A percentile compares a stretch with the other conserved stretches of the same genome.
Conservation (phyloP, 441 rosid species). For the Corymbia calophylla region DNA sequence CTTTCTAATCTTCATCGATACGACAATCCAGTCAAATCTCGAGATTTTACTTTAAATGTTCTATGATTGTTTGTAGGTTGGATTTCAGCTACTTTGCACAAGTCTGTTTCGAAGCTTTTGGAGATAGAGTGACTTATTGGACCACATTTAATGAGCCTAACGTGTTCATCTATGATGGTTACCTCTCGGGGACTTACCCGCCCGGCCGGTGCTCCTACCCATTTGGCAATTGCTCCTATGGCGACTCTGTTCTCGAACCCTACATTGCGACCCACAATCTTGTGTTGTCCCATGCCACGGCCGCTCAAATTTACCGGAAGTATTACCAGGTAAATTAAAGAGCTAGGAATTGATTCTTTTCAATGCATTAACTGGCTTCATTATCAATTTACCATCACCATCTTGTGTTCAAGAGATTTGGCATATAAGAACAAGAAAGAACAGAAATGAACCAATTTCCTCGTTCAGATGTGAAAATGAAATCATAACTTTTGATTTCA, state of each 20-base stretch:
- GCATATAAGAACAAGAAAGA: background rate
- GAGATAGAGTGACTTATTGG: constrained; percentile 11
- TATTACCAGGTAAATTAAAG: background rate
- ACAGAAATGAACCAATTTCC: background rate
- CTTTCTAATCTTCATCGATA: background rate
- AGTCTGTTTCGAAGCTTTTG: constrained; percentile 2
- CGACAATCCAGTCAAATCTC: background rate
- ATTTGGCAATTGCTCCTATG: constrained; percentile 1
- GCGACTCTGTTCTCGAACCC: background rate
- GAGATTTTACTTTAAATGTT: background rate
- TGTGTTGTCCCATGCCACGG: constrained; percentile 1
- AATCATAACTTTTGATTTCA: background rate
- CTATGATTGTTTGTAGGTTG: background rate
- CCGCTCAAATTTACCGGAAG: background rate
- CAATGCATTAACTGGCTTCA: background rate
- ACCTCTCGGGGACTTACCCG: background rate
- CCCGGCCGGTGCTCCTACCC: constrained; percentile 1
- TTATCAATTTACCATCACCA: background rate
- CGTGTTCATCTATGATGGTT: background rate
- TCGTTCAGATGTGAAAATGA: background rate
- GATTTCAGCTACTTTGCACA: constrained; percentile 1
- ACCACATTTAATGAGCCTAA: constrained; percentile 8
- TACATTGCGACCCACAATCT: constrained; percentile 5
- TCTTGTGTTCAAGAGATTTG: background rate
- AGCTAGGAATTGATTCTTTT: background rate